Evolutionary conservation across 805 yeast genomes (phyloP).

Genomic region (Lipomyces chichibuensis): DNA sequence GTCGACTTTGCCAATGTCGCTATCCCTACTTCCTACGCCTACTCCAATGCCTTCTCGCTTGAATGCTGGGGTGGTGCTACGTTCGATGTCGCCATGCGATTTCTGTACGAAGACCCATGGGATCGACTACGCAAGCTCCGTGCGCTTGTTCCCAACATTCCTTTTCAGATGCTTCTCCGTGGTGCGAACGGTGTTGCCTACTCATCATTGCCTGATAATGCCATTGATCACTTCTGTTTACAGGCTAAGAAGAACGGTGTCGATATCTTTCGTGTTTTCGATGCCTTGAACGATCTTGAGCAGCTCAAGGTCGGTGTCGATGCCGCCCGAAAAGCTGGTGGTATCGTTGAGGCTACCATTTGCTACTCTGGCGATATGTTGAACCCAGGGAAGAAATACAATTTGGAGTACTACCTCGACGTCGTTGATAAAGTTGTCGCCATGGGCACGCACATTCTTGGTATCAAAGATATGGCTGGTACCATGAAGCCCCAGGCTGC

Average conservation of each 20-base stretch:
- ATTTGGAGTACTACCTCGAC: slow-evolving; percentile 81
- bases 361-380: slow-evolving; percentile 99
- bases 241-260: slow-evolving; percentile 97
- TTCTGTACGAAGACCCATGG: slow-evolving; percentile 99
- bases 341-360: slow-evolving; percentile 97
- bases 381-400: slow-evolving; percentile 92
- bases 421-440: slow-evolving; percentile 81
- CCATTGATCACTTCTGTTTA: slow-evolving; percentile 93
- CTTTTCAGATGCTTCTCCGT: slow-evolving; percentile 98
- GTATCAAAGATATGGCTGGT: slow-evolving; percentile 99
- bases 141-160: slow-evolving; percentile 92
- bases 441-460: slow-evolving; percentile 95
- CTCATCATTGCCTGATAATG: slow-evolving; percentile 96
- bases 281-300: slow-evolving; percentile 94
- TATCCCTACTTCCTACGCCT: slow-evolving; percentile 87
- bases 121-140: slow-evolving; percentile 87
- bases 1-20: slow-evolving; percentile 90
- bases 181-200: slow-evolving; percentile 99
- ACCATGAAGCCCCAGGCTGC: slow-evolving; percentile 97
- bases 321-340: slow-evolving; percentile 98
- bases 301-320: slow-evolving; percentile 97
- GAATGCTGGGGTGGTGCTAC: slow-evolving; percentile 99
- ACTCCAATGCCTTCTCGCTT: slow-evolving; percentile 86
- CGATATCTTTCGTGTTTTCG: slow-evolving; percentile 96
- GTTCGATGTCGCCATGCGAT: slow-evolving; percentile 97